Conservation (phyloP, 495 filamentous ascomycete genomes). For the Thermothielavioides terrestris region DNA sequence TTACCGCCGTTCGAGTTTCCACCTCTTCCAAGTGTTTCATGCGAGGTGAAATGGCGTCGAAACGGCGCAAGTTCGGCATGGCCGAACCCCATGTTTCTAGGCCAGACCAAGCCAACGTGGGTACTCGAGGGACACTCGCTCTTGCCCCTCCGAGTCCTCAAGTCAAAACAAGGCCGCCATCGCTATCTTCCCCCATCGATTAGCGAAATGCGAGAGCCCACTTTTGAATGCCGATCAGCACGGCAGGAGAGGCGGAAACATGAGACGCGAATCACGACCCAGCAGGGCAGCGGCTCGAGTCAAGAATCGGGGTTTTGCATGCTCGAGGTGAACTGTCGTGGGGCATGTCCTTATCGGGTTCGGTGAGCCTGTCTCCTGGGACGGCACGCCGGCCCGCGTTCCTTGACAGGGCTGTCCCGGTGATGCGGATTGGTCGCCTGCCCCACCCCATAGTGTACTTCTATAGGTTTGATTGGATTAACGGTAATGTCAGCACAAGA, state of each 20-base stretch:
- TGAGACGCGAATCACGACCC: slow-evolving; percentile 3
- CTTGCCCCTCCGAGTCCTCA: not conserved
- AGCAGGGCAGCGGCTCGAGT: slow-evolving; percentile 4
- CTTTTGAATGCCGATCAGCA: slow-evolving; percentile 8
- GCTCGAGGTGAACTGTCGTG: slow-evolving; percentile 6
- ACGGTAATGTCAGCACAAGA: too few species aligned
- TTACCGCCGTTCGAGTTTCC: not conserved
- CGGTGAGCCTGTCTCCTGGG: slow-evolving; percentile 8
- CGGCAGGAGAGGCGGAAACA: slow-evolving; percentile 11
- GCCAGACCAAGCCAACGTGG: too few species aligned
- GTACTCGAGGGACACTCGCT: too few species aligned
- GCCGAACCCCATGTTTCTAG: too few species aligned
- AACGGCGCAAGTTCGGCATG: too few species aligned
- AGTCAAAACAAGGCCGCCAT: not conserved
- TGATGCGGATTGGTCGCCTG: slow-evolving; percentile 6
- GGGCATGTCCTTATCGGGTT: slow-evolving; percentile 4
- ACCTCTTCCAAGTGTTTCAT: not conserved
- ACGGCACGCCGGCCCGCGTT: slow-evolving; percentile 18
- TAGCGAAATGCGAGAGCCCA: slow-evolving; percentile 1
- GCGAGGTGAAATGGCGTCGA: too few species aligned
- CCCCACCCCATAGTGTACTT: not conserved
- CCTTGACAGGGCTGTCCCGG: slow-evolving; percentile 9
- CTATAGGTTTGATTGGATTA: too few species aligned
- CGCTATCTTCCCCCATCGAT: not conserved
- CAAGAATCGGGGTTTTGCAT: slow-evolving; percentile 11